A percentile compares a stretch with the other conserved stretches of the same genome.
Evolutionary conservation across 2,329 filamentous ascomycete genomes (phyloP).

Genomic region (Trichoderma lentiforme): DNA sequence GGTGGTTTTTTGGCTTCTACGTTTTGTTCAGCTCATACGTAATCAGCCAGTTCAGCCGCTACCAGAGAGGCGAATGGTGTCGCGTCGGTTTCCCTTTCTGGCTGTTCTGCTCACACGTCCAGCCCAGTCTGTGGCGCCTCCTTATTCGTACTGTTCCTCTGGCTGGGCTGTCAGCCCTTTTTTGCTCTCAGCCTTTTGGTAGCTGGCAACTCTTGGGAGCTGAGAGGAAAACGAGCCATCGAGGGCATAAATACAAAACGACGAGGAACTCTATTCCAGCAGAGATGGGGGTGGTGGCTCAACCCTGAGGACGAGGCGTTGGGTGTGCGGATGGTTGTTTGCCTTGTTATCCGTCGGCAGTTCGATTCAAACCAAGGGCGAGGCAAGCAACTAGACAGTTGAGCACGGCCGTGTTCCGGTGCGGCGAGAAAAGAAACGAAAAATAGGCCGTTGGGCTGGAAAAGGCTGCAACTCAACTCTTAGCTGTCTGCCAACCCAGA

Average conservation of each 20-base stretch:
- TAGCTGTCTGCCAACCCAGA: neutral
- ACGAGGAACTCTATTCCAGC: neutral
- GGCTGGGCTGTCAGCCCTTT: neutral
- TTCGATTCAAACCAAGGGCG: neutral
- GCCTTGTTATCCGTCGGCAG: neutral
- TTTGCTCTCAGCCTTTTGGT: neutral
- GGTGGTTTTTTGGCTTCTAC: slow-evolving; percentile 1
- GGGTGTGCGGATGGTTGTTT: neutral
- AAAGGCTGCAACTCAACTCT: neutral
- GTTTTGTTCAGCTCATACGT: slow-evolving; percentile 10
- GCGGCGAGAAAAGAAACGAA: neutral
- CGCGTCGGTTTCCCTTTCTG: neutral
- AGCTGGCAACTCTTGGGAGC: neutral
- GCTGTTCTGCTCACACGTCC: neutral
- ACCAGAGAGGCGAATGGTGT: neutral
- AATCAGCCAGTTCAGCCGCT: slow-evolving; percentile 13
- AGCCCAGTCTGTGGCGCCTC: neutral
- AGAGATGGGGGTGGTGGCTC: neutral
- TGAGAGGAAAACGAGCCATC: neutral
- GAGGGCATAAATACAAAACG: neutral
- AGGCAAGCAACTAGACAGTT: neutral
- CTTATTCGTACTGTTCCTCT: neutral
- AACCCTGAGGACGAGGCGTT: neutral
- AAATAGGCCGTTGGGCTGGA: neutral
- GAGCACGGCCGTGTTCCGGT: neutral